Percentiles rank a stretch among this genome's conserved stretches.
phyloP scores from a whole-genome alignment of 73 alveolate species.

The Paramecium biaurelia region DNA sequence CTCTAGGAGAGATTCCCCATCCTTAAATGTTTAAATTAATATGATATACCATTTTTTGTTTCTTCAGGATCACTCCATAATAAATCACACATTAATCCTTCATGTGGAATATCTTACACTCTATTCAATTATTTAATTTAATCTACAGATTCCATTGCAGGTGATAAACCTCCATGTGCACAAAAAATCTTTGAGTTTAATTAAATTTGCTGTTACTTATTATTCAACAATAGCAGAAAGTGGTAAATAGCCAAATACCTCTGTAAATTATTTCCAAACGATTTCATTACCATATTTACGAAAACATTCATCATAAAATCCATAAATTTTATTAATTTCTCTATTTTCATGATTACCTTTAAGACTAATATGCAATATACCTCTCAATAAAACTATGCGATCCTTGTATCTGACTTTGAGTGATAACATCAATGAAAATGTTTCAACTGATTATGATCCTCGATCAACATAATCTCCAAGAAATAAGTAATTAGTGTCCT shows the following conservation, averaged over 20 bases:
- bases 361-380: neutral
- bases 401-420: constrained; percentile 84
- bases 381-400: constrained; percentile 80
- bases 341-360: constrained; percentile 86
- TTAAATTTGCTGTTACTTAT: constrained; percentile 53
- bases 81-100: constrained; percentile 92
- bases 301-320: constrained; percentile 94
- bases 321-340: constrained; percentile 85
- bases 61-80: constrained; percentile 97
- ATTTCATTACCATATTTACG: constrained; percentile 89
- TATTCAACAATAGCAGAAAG: constrained; percentile 82
- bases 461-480: constrained; percentile 92
- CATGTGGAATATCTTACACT: constrained; percentile 84
- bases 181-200: constrained; percentile 57
- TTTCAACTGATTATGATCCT: constrained; percentile 88
- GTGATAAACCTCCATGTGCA: constrained; percentile 76
- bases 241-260: constrained; percentile 89
- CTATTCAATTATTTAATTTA: constrained; percentile 61
- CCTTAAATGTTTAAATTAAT: neutral
- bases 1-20: constrained; percentile 77
- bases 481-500: constrained; percentile 83
- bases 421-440: constrained; percentile 75
- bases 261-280: constrained; percentile 90
- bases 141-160: constrained; percentile 67
- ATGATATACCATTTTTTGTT: constrained; percentile 35